Base-by-base conservation (phyloP, 2,329 filamentous ascomycete species). In the Aspergillus nomiae region DNA sequence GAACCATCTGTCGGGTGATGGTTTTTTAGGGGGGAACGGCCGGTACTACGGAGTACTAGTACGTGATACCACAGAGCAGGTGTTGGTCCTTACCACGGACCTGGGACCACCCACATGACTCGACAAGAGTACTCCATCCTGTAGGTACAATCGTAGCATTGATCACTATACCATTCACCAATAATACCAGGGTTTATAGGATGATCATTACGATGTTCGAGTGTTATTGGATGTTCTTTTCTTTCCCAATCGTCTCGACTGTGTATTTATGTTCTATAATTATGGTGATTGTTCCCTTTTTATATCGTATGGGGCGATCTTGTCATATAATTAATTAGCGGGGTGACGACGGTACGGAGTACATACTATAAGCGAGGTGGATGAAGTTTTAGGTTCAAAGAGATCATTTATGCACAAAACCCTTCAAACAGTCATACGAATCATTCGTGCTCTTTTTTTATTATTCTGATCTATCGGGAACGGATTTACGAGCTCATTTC, bases 401-500 rank as follows among this genome's bases (percentile, higher is more conserved):
- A 38, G 34, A 38, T 55, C 34, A 24, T 16, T 54, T 12, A 6
- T 32, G 30, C 10, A 36, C 32, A 32, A 26, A 54, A 54, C 19
- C 21, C n/a, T 55, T 21, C 14, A 24, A 55, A 26, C n/a, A 55
- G 12, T 26, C 34, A 55, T 55, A 55, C 30, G 32, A 55, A 55
- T 55, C 30, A 36, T 26, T 36, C 14, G 32, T 19, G 51, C 38
- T 38, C 6, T 11, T 10, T 38, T 38, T 55, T 26, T 36, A 55
- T 55, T 38, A 38, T 26, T 38, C 34, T 38, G 51, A 55, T 55
- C n/a, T 55, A 36, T 55, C 32, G 21, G 51, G 51, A 55, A 55
- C 51, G 8, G 51, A 55, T 55, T 55, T 55, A 55, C 51, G 51
- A 55, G 51, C 32, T 55, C 51, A 55, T 55, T 55, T 55, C 51